Conservation (phyloP, 2,329 filamentous ascomycete genomes). For the Beauveria medogensis region DNA sequence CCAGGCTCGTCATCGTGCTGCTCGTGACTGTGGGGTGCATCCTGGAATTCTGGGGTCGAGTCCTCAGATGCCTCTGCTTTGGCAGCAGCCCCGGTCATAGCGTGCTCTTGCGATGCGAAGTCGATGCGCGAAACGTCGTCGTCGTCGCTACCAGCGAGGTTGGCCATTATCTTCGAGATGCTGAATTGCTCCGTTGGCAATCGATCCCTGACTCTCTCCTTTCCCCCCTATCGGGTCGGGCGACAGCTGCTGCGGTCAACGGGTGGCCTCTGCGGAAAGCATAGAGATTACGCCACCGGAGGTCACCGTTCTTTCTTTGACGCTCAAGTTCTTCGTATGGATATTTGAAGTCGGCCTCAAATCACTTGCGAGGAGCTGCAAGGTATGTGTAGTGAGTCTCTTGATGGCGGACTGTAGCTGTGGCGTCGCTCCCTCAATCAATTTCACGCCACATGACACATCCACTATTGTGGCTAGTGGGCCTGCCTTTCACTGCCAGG, state of each 20-base stretch:
- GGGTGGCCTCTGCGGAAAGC: not conserved
- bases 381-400: not conserved
- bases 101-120: conserved; percentile 28
- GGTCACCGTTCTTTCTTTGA: not conserved
- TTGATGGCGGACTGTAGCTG: conserved; percentile 1
- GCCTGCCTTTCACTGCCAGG: not conserved
- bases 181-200: not conserved
- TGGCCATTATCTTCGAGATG: conserved; percentile 25
- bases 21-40: conserved; percentile 39
- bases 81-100: conserved; percentile 15
- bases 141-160: conserved; percentile 41
- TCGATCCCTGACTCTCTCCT: not conserved
- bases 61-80: not conserved
- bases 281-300: not conserved
- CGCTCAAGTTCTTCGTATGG: not conserved
- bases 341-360: not conserved
- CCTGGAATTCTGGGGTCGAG: conserved; percentile 20
- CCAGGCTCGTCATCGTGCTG: conserved; percentile 40
- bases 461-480: conserved; percentile 8
- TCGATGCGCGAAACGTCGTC: conserved; percentile 34
- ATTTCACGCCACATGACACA: conserved; percentile 5
- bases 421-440: conserved; percentile 3
- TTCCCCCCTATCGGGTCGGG: not conserved
- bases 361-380: not conserved
- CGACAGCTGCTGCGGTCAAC: conserved; percentile 1